A percentile compares a stretch with the other conserved stretches of the same genome.
Conservation (phyloP, 140 eudicot genomes). For the Erigeron philadelphicus region DNA sequence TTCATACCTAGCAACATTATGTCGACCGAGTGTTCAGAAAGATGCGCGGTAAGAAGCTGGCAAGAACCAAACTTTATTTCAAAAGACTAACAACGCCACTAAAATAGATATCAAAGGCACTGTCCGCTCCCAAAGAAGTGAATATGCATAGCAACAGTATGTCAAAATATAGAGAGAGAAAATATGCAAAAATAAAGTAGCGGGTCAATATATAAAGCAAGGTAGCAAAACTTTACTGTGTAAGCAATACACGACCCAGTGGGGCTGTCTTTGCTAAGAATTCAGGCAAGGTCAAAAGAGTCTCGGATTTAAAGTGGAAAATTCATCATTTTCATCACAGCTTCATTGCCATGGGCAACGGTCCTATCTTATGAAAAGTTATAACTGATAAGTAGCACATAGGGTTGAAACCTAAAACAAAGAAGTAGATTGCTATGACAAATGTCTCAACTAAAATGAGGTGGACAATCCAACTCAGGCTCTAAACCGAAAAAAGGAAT, state of each 20-base stretch:
- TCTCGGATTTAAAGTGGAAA: neutral
- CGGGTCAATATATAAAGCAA: neutral
- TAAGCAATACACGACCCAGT: neutral
- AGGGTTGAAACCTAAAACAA: neutral
- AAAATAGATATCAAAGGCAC: neutral
- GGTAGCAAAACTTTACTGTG: neutral
- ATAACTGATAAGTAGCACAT: neutral
- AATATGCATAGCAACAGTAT: neutral
- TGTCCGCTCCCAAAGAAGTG: neutral
- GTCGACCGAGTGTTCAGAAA: neutral
- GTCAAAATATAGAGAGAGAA: neutral
- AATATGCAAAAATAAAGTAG: neutral
- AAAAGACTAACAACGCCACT: neutral
- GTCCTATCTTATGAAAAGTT: neutral
- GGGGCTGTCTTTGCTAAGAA: neutral
- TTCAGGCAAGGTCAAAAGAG: neutral
- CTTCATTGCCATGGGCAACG: neutral
- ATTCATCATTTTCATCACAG: neutral
- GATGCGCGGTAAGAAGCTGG: neutral
- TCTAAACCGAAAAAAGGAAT: neutral
- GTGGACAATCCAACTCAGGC: neutral
- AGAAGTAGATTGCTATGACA: neutral
- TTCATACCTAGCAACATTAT: neutral
- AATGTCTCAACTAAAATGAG: neutral
- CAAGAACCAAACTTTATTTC: neutral